A percentile compares a stretch with the other conserved stretches of the same genome.
Evolutionary conservation across 306 rosid genomes (phyloP).

Genomic region (Quercus aquifolioides): DNA sequence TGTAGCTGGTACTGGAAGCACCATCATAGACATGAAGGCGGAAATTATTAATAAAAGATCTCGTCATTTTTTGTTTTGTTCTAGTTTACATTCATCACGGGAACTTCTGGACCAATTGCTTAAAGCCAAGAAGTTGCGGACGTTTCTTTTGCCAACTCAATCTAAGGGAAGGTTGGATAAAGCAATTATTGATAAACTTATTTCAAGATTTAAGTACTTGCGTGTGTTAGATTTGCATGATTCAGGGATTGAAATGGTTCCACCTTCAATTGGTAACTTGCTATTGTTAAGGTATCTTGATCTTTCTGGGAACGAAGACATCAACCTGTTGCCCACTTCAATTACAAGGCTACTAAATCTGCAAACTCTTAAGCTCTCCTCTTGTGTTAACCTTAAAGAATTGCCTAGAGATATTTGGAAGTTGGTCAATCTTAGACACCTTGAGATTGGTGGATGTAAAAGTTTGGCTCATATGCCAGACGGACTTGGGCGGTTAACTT

Average conservation of each 20-base stretch:
- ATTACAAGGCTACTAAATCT: background rate
- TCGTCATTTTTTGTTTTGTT: no score
- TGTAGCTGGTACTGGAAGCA: no score
- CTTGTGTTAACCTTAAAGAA: constrained; percentile 1
- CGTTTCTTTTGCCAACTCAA: constrained; percentile 3
- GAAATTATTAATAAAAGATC: no score
- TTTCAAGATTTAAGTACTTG: background rate
- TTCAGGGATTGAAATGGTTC: background rate
- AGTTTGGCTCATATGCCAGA: constrained; percentile 7
- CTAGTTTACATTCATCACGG: background rate
- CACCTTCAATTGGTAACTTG: background rate
- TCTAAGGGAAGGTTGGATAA: background rate
- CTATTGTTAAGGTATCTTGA: background rate
- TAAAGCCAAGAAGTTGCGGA: background rate
- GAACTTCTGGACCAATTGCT: background rate
- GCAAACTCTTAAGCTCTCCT: constrained; percentile 2
- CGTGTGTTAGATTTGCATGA: background rate
- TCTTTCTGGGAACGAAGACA: background rate
- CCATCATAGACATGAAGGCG: no score
- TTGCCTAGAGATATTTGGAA: constrained; percentile 4
- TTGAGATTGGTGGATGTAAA: background rate
- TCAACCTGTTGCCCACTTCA: background rate
- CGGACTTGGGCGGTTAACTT: background rate
- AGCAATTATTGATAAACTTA: background rate
- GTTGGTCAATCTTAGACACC: constrained; percentile 3